phyloP scores from a whole-genome alignment of 805 yeast genomes.

The Debaryomyces hansenii region DNA sequence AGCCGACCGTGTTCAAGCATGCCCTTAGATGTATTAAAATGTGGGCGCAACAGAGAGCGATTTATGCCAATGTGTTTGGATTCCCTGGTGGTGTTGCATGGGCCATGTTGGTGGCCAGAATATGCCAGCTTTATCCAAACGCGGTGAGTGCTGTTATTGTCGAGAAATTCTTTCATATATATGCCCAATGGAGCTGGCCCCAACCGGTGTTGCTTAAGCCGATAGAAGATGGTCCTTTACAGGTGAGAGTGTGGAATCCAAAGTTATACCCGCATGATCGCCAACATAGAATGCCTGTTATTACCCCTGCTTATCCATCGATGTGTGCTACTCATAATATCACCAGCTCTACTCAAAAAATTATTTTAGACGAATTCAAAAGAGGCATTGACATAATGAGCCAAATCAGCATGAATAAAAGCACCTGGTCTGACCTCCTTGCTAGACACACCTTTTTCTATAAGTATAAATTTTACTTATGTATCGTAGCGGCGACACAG shows the following conservation, averaged over 20 bases:
- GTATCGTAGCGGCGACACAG: conserved; percentile 74
- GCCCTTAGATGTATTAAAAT: conserved; percentile 90
- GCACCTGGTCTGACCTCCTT: conserved; percentile 74
- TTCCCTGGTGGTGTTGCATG: conserved; percentile 99
- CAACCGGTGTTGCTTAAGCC: conserved; percentile 92
- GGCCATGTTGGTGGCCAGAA: conserved; percentile 99
- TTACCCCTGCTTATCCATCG: conserved; percentile 97
- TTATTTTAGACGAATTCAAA: conserved; percentile 74
- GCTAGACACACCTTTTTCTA: conserved; percentile 79
- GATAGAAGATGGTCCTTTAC: conserved; percentile 96
- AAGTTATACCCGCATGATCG: conserved; percentile 85
- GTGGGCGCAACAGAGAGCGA: conserved; percentile 96
- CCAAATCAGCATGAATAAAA: conserved; percentile 62
- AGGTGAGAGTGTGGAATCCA: conserved; percentile 97
- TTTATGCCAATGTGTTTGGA: conserved; percentile 93
- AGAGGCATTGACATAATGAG: conserved; percentile 74
- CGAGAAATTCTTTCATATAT: conserved; percentile 83
- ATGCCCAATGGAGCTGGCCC: conserved; percentile 96
- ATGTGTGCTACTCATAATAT: conserved; percentile 99
- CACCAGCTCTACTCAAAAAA: conserved; percentile 79
- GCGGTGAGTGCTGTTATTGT: conserved; percentile 91
- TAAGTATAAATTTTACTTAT: conserved; percentile 81
- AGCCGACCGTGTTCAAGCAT: conserved; percentile 87
- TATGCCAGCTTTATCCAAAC: conserved; percentile 94
- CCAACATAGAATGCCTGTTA: conserved; percentile 93